Base-by-base conservation (phyloP, 768 basidiomycete genomes). In the Lactarius trivialis region DNA sequence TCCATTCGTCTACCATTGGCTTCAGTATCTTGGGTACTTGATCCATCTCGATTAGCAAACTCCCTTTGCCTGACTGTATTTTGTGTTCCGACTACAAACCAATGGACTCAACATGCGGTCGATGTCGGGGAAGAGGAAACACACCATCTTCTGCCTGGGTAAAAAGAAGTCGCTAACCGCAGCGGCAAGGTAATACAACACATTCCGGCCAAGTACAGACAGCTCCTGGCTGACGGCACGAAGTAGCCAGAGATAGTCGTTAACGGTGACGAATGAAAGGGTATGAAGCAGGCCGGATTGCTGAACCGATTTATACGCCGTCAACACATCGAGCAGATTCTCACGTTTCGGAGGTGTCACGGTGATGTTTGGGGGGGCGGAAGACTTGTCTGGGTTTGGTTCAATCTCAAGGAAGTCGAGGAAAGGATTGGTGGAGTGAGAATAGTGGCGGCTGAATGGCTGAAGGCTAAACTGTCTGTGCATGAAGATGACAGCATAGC, bases 121-220 rank as follows among this genome's bases (percentile, higher is more conserved):
- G 37, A 28, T n/a, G 30, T 14, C 58, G 45, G 17, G 34, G 58
- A 60, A 34, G 41, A 26, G 24, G 52, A n/a, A n/a, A 49, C 86
- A 64, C 63, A 92, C 96, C 86, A 98, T 84, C 72, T 85, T 89
- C 70, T 95, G 89, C 60, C 84, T 80, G 0, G 96, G 97, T 34
- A 99, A 77, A 80, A 96, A 99, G 73, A 99, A 99, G 74, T 99
- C 97, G 74, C 91, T 94, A 53, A 98, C 97, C 5, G 97, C 97
- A 0, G 96, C 95, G 26, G 97, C 97, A 55, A 99, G 86, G 72
- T 98, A 99, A 75, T 93, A 99, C 85, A 99, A 82, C 4, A 88
- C 86, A 54, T 78, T 81, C 56, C 89, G 75, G 2, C 89, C 82
- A 9, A 95, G 71, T 0, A 80, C 73, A 9, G 82, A 82, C 73